phyloP scores from a whole-genome alignment of 208 protist species.

The Leishmania guyanensis region DNA sequence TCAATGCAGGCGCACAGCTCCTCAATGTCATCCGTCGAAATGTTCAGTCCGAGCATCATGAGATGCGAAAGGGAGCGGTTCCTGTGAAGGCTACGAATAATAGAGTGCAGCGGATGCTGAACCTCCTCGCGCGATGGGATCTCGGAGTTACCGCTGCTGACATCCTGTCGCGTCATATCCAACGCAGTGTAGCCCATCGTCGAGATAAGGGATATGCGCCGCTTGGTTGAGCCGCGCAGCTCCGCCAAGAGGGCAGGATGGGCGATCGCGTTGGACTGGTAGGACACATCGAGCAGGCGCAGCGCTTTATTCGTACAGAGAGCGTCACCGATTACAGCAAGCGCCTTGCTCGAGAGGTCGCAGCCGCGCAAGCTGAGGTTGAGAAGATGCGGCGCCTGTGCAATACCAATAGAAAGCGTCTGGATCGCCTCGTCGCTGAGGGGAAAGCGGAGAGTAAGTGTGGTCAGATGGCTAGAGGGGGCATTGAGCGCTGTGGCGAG shows the following conservation, averaged over 20 bases:
- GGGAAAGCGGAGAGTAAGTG: constrained; percentile 60
- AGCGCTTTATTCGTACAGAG: constrained; percentile 44
- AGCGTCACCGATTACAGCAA: constrained; percentile 41
- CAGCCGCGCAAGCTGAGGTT: constrained; percentile 56
- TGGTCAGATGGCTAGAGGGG: constrained; percentile 34
- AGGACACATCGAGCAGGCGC: constrained; percentile 56
- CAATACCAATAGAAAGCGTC: constrained; percentile 41
- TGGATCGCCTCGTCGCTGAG: constrained; percentile 55
- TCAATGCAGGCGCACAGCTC: constrained; percentile 74
- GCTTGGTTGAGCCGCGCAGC: constrained; percentile 39
- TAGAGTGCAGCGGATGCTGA: constrained; percentile 58
- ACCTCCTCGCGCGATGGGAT: constrained; percentile 30
- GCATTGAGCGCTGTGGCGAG: constrained; percentile 37
- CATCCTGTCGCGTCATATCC: constrained; percentile 25
- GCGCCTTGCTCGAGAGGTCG: constrained; percentile 42
- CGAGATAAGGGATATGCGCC: constrained; percentile 22
- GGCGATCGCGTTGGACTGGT: constrained; percentile 46
- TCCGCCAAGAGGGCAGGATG: constrained; percentile 47
- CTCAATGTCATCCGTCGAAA: constrained; percentile 66
- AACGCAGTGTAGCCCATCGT: constrained; percentile 9
- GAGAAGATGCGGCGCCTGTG: constrained; percentile 35
- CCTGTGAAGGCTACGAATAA: constrained; percentile 58
- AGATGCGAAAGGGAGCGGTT: constrained; percentile 54
- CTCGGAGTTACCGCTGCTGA: constrained; percentile 18
- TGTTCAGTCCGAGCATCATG: constrained; percentile 57